These are phyloP conservation scores for Cladosporium colombiae DNA, from an alignment of 2,329 filamentous ascomycete species.

Conservation along the genomic window DNA sequence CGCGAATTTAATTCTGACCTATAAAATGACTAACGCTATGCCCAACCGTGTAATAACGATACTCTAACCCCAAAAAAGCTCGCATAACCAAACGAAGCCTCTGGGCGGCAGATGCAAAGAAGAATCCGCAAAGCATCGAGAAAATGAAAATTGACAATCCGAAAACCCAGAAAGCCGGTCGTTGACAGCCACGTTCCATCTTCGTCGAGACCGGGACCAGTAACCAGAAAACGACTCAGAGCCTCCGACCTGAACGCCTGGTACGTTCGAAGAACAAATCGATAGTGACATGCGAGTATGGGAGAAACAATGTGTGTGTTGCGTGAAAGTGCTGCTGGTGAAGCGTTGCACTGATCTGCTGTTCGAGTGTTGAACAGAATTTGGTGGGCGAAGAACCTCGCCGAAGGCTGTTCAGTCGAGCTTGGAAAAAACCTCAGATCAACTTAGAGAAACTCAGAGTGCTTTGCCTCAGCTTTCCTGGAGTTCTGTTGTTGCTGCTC, in stretches of 20 bases:
- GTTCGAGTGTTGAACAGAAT: not conserved
- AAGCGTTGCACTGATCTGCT: not conserved
- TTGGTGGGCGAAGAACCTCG: not conserved
- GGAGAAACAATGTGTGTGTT: not conserved
- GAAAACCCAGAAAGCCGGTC: not conserved
- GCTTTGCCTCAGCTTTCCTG: slow-evolving; percentile 27
- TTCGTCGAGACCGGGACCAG: not conserved
- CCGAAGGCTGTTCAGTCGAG: not conserved
- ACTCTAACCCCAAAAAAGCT: not conserved
- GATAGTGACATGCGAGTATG: not conserved
- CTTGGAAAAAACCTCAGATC: not conserved
- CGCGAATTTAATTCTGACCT: not conserved
- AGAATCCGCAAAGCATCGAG: not conserved
- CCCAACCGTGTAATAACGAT: not conserved
- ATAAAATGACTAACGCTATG: not conserved
- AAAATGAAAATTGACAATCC: not conserved
- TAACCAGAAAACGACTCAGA: not conserved
- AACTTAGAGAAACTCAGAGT: slow-evolving; percentile 27
- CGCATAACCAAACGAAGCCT: not conserved
- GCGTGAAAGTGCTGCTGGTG: not conserved
- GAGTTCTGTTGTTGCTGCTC: slow-evolving; percentile 12
- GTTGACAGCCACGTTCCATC: not conserved
- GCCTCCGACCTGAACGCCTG: not conserved
- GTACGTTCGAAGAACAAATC: not conserved
- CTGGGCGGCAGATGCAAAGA: not conserved